phyloP scores from a whole-genome alignment of 2,329 filamentous ascomycete species.

The Cladophialophora carrionii region DNA sequence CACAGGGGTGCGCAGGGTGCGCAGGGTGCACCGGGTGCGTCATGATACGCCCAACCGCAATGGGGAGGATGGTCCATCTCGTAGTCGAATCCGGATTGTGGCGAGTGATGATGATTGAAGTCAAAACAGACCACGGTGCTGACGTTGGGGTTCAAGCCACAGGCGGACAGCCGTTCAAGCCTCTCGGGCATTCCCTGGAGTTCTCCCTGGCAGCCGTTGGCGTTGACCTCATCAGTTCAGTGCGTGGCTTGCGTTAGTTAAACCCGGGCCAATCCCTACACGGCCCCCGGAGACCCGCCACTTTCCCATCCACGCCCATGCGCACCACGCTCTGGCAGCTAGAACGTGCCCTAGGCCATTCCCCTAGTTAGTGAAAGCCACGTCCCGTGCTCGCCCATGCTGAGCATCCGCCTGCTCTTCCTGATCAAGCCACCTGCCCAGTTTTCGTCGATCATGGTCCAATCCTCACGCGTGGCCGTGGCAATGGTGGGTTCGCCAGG shows the following conservation, averaged over 20 bases:
- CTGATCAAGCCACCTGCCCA: neutral
- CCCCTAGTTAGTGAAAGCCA: slow-evolving; percentile 6
- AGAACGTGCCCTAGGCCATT: neutral
- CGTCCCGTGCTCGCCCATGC: neutral
- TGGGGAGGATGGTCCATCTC: neutral
- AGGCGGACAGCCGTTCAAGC: neutral
- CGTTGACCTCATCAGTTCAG: neutral
- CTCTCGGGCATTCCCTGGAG: neutral
- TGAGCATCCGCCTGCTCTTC: neutral
- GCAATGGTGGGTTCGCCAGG: neutral
- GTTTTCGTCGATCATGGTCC: slow-evolving; percentile 2
- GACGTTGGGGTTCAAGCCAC: slow-evolving; percentile 12
- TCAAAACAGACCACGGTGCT: slow-evolving; percentile 12
- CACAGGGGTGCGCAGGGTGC: no score
- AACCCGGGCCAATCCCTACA: slow-evolving; percentile 5
- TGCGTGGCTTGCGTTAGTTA: neutral
- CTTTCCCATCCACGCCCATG: slow-evolving; percentile 11
- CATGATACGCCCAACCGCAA: neutral
- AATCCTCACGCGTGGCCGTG: neutral
- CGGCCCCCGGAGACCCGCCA: neutral
- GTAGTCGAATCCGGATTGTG: neutral
- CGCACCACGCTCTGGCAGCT: slow-evolving; percentile 9
- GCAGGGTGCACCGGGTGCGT: neutral
- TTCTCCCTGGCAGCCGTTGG: neutral
- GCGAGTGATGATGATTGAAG: slow-evolving; percentile 12